Base-by-base conservation (phyloP, 352 stramenopile genomes). In the Sclerospora graminicola region DNA sequence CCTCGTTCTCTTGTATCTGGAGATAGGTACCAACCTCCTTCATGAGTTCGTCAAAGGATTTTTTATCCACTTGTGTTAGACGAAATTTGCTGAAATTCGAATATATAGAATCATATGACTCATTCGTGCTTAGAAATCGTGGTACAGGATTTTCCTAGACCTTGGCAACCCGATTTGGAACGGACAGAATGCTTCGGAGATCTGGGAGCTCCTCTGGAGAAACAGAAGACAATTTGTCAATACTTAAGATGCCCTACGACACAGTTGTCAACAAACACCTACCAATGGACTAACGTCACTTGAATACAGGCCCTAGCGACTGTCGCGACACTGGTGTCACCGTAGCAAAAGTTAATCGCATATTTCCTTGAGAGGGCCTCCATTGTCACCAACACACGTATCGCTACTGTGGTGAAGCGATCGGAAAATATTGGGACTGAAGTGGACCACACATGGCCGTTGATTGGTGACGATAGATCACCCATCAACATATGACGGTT, bases 81-180 rank as follows among this genome's bases (percentile, higher is more conserved):
- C 30, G 46, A 31, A 47, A 57, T 15, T 23, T 65, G 15, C 31
- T 51, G n/a, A 52, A 31, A 37, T 58, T 58, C 20, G 10, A 41
- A 1, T 60, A 40, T 8, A 69, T 37, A 23, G 38, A 32, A 21
- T 16, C 27, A n/a, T 53, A 73, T 10, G 41, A 39, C 27, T 41
- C 35, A 33, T 52, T 43, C 26, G 65, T 40, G n/a, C 14, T 46
- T 24, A 73, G 45, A 15, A 15, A 28, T 29, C 28, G 27, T n/a
- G 50, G 50, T n/a, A 34, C 33, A 41, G 54, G 49, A 16, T 59
- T 45, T 24, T 47, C 16, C 5, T 45, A 57, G 27, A 74, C 50
- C 41, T 69, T 65, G 24, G 72, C 65, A 35, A 63, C 55, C 15
- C 84, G 49, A 1, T 60, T 66, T 51, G 84, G 65, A 44, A 83